Conservation (phyloP, 331 rosid genomes). For the Prunus yedoensis region DNA sequence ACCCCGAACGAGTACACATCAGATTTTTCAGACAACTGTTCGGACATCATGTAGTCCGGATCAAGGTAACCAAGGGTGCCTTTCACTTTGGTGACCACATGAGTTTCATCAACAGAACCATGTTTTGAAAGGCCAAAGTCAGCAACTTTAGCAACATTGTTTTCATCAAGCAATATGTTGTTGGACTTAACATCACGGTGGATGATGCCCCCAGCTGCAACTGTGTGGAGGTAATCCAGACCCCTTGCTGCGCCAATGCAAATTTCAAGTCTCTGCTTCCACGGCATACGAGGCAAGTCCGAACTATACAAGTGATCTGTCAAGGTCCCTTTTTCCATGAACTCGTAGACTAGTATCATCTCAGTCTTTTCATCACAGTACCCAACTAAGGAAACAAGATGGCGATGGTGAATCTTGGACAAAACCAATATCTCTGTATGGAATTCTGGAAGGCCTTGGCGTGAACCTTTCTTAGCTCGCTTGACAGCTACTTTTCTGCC, state of each 20-base stretch:
- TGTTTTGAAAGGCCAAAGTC: slow-evolving; percentile 56
- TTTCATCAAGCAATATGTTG: slow-evolving; percentile 46
- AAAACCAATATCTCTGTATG: slow-evolving; percentile 46
- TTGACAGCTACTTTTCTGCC: slow-evolving; percentile 48
- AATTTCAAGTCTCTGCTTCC: slow-evolving; percentile 58
- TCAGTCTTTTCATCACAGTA: slow-evolving; percentile 49
- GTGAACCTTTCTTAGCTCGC: slow-evolving; percentile 31
- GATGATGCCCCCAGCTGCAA: slow-evolving; percentile 49
- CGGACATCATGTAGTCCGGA: slow-evolving; percentile 65
- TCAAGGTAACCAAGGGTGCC: slow-evolving; percentile 87
- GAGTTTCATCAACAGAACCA: slow-evolving; percentile 42
- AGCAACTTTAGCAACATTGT: slow-evolving; percentile 50
- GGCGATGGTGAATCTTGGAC: slow-evolving; percentile 50
- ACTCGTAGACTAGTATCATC: slow-evolving; percentile 58
- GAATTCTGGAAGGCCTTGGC: slow-evolving; percentile 47
- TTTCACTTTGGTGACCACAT: slow-evolving; percentile 61
- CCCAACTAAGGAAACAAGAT: slow-evolving; percentile 52
- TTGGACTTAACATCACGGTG: slow-evolving; percentile 60
- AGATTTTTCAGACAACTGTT: slow-evolving; percentile 70
- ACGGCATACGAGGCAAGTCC: slow-evolving; percentile 35
- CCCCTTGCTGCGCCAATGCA: slow-evolving; percentile 54
- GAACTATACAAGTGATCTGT: slow-evolving; percentile 43
- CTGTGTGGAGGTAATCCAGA: slow-evolving; percentile 52
- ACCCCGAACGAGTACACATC: slow-evolving; percentile 86
- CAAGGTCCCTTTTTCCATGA: slow-evolving; percentile 40